A percentile compares a stretch with the other conserved stretches of the same genome.
These are phyloP conservation scores for Malassezia japonica DNA, from an alignment of 1,284 basidiomycete species.

Conservation along the genomic window DNA sequence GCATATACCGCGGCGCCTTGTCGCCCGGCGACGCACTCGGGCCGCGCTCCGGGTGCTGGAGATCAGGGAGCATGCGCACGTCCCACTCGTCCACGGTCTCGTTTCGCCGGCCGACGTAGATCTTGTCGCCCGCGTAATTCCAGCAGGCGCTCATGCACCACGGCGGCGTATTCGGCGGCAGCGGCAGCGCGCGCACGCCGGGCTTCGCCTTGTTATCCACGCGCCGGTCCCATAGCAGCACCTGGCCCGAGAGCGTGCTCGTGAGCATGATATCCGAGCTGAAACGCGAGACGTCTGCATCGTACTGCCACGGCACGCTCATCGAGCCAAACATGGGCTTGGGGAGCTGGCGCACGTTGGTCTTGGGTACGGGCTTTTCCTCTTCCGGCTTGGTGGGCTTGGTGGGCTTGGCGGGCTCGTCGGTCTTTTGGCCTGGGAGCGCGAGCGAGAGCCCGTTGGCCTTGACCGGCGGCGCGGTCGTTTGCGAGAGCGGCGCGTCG, in stretches of 20 bases:
- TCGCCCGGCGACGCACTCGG: neutral
- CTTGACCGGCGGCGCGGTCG: neutral
- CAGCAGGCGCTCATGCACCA: slow-evolving; percentile 71
- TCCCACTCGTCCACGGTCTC: slow-evolving; percentile 91
- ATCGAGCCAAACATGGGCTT: slow-evolving; percentile 40
- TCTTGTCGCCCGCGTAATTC: slow-evolving; percentile 74
- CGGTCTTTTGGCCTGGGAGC: slow-evolving; percentile 2
- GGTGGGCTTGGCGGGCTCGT: neutral
- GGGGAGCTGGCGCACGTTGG: slow-evolving; percentile 20
- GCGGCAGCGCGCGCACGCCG: slow-evolving; percentile 72
- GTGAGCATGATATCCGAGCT: slow-evolving; percentile 80
- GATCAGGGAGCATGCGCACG: slow-evolving; percentile 51
- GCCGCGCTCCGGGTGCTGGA: neutral
- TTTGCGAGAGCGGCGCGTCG: neutral
- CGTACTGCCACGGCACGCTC: slow-evolving; percentile 30
- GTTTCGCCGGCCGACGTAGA: slow-evolving; percentile 84
- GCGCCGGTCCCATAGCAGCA: slow-evolving; percentile 80
- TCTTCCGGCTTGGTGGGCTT: neutral
- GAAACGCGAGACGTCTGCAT: slow-evolving; percentile 51
- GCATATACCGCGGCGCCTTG: slow-evolving; percentile 63
- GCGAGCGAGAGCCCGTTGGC: neutral
- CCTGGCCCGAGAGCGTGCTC: slow-evolving; percentile 80
- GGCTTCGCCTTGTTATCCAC: slow-evolving; percentile 52
- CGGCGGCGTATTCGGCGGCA: slow-evolving; percentile 81
- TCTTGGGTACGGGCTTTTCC: slow-evolving; percentile 2